Evolutionary conservation across 441 rosid genomes (phyloP).

Genomic region (Populus hybrid): DNA sequence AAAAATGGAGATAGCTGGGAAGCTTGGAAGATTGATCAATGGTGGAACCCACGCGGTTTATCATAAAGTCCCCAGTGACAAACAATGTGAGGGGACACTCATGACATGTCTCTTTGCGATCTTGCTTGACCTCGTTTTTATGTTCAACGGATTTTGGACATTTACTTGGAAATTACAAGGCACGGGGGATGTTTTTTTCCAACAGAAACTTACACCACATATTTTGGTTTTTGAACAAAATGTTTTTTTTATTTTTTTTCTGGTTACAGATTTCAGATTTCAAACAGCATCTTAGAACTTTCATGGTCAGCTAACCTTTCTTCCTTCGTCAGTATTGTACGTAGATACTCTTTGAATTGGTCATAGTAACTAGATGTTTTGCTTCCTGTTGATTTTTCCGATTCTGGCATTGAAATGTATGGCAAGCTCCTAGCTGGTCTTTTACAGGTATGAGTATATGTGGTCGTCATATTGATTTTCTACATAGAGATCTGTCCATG

Average conservation of each 20-base stretch:
- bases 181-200: not conserved
- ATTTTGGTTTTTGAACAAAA: not conserved
- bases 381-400: too few relatives aligned
- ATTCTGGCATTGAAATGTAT: too few relatives aligned
- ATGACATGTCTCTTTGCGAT: slow-evolving; percentile 1
- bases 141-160: slow-evolving; percentile 18
- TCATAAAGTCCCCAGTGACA: slow-evolving; percentile 20
- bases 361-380: too few relatives aligned
- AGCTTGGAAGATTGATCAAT: not conserved
- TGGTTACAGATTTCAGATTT: not conserved
- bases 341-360: too few relatives aligned
- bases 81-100: slow-evolving; percentile 1
- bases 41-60: slow-evolving; percentile 57
- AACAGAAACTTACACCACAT: slow-evolving; percentile 4
- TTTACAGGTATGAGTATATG: too few relatives aligned
- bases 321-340: too few relatives aligned
- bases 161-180: slow-evolving; percentile 38
- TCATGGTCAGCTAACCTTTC: too few relatives aligned
- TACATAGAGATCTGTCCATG: too few relatives aligned
- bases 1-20: not conserved
- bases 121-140: slow-evolving; percentile 15
- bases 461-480: too few relatives aligned
- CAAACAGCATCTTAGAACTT: not conserved
- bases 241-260: not conserved
- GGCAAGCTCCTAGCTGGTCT: too few relatives aligned